Evolutionary conservation across 1,284 basidiomycete species (phyloP).

Genomic region (Microbotryum lychnidis-dioicae): DNA sequence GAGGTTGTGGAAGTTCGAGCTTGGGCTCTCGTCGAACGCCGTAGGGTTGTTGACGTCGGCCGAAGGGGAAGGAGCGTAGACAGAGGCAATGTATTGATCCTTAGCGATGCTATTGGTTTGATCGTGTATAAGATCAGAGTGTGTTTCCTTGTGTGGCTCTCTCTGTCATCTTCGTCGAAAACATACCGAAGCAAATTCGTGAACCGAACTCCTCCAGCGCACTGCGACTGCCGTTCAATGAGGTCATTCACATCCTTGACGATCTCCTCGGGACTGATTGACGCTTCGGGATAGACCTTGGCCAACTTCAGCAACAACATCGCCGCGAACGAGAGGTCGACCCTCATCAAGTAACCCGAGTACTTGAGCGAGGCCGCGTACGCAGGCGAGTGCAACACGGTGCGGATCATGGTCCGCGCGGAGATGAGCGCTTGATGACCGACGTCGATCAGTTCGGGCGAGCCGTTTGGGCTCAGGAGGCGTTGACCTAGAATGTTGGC

Average conservation of each 20-base stretch:
- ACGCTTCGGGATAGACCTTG: neutral
- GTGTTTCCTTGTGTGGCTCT: neutral
- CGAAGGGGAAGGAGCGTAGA: neutral
- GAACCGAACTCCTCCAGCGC: conserved; percentile 12
- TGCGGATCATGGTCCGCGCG: conserved; percentile 3
- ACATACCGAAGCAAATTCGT: conserved; percentile 7
- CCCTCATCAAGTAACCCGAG: conserved; percentile 14
- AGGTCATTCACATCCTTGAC: conserved; percentile 5
- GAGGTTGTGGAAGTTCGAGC: no score
- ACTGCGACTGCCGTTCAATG: conserved; percentile 4
- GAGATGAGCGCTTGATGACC: conserved; percentile 4
- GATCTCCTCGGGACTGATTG: conserved; percentile 12
- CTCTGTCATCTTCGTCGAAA: neutral
- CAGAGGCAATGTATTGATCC: neutral
- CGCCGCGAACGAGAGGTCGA: conserved; percentile 18
- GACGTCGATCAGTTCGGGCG: conserved; percentile 6
- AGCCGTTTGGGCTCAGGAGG: conserved; percentile 4
- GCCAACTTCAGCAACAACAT: conserved; percentile 12
- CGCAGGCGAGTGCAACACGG: conserved; percentile 9
- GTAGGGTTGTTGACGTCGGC: neutral
- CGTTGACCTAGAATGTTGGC: conserved; percentile 1
- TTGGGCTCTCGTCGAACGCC: no score
- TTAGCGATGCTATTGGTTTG: neutral
- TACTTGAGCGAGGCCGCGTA: conserved; percentile 8
- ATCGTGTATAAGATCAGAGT: neutral